These are phyloP conservation scores for Metschnikowia amazonensis DNA, from an alignment of 805 yeast species.

Conservation along the genomic window DNA sequence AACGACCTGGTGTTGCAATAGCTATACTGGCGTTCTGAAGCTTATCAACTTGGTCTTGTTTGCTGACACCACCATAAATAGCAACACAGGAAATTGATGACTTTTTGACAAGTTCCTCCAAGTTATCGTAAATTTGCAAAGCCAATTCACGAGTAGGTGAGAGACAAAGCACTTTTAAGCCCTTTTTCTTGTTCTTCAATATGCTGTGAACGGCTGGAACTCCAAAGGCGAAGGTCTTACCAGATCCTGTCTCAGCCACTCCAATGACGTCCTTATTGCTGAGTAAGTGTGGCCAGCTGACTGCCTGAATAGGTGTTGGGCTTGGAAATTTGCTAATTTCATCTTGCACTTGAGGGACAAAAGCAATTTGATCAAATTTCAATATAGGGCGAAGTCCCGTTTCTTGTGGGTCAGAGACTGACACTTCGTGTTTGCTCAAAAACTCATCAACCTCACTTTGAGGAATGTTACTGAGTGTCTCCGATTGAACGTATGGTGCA, in stretches of 20 bases:
- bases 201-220: constrained; percentile 90
- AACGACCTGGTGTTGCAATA: constrained; percentile 98
- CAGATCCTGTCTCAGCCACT: constrained; percentile 98
- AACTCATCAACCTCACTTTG: constrained; percentile 60
- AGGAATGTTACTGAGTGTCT: constrained; percentile 38
- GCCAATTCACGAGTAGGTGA: constrained; percentile 99
- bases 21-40: constrained; percentile 70
- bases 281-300: constrained; percentile 88
- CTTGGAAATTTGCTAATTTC: constrained; percentile 70
- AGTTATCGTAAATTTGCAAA: constrained; percentile 84
- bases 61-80: constrained; percentile 96
- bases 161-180: constrained; percentile 73
- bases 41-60: constrained; percentile 79
- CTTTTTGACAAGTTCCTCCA: constrained; percentile 59
- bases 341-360: constrained; percentile 51
- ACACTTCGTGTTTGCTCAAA: constrained; percentile 67
- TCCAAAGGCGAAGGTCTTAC: constrained; percentile 96
- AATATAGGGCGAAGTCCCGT: constrained; percentile 63
- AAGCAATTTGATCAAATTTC: constrained; percentile 56
- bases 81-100: constrained; percentile 71
- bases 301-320: constrained; percentile 96
- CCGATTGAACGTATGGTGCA: constrained; percentile 35
- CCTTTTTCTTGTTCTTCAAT: constrained; percentile 41
- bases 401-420: constrained; percentile 64
- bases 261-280: constrained; percentile 85